Percentiles rank a stretch among this genome's conserved stretches.
Evolutionary conservation across 495 filamentous ascomycete species (phyloP).

Genomic region (Podospora bellae-mahoneyi): DNA sequence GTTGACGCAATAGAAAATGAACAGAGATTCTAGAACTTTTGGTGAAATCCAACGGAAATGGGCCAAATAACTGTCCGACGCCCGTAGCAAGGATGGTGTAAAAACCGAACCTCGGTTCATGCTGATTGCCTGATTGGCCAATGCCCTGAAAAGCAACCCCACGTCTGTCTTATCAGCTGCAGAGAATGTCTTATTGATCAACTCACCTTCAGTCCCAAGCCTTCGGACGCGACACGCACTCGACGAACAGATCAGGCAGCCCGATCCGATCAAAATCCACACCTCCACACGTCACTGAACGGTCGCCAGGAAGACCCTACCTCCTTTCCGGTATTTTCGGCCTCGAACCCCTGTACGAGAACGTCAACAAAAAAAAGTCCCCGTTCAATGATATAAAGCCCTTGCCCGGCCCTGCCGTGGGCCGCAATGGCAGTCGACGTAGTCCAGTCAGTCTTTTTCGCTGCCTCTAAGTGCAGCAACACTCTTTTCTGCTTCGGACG

Average conservation of each 20-base stretch:
- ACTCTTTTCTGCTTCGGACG: slow-evolving; percentile 40
- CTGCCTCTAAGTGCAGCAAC: slow-evolving; percentile 33
- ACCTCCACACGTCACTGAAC: background rate
- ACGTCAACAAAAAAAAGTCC: background rate
- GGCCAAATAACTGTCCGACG: background rate
- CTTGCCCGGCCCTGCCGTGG: slow-evolving; percentile 17
- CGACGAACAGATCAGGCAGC: background rate
- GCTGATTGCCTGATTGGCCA: background rate
- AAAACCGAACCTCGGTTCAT: background rate
- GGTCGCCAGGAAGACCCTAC: background rate
- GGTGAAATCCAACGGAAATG: background rate
- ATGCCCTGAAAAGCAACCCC: background rate
- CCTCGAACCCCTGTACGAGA: background rate
- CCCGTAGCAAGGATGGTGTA: background rate
- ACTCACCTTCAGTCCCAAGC: background rate
- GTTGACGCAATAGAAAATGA: background rate
- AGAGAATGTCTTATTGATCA: background rate
- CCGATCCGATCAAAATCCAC: background rate
- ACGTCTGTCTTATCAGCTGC: background rate
- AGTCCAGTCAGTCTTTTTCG: background rate
- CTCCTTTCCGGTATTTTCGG: background rate
- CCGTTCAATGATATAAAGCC: background rate
- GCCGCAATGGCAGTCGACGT: slow-evolving; percentile 1
- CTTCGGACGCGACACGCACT: background rate
- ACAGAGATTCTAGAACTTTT: background rate